These are phyloP conservation scores for Moesziomyces globuligerus DNA, from an alignment of 1,284 basidiomycete species.

Conservation along the genomic window DNA sequence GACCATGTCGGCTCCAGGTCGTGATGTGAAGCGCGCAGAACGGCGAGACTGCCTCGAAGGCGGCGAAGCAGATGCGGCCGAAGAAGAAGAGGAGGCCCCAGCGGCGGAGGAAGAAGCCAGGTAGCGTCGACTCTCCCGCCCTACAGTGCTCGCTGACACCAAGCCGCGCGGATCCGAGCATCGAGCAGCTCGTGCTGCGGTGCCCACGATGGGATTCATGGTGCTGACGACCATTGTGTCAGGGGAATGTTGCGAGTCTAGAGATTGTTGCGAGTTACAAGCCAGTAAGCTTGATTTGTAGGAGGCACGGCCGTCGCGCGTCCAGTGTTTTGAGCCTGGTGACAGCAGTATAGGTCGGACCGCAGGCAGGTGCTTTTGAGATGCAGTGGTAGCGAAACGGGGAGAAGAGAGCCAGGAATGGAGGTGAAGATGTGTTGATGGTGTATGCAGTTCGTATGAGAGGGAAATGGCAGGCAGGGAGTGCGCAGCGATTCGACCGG, in stretches of 20 bases:
- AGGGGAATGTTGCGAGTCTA: no score
- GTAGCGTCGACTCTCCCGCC: not conserved
- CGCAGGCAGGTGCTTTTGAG: no score
- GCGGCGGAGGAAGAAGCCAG: not conserved
- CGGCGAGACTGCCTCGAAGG: slow-evolving; percentile 13
- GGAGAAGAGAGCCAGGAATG: no score
- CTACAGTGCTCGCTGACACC: not conserved
- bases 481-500: not conserved
- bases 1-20: slow-evolving; percentile 48
- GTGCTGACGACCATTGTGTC: not conserved
- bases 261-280: no score
- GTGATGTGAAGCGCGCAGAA: slow-evolving; percentile 36
- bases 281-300: no score
- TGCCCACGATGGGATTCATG: not conserved
- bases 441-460: not conserved
- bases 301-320: no score
- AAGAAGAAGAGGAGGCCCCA: not conserved
- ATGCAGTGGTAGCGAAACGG: no score
- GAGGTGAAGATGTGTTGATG: not conserved
- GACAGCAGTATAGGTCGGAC: no score
- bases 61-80: slow-evolving; percentile 5
- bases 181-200: not conserved
- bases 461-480: not conserved
- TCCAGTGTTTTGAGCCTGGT: no score
- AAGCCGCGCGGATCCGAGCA: not conserved